Percentiles rank a stretch among this genome's conserved stretches.
Evolutionary conservation across 139 green algal genomes (phyloP).

Genomic region (Tetradesmus obliquus): DNA sequence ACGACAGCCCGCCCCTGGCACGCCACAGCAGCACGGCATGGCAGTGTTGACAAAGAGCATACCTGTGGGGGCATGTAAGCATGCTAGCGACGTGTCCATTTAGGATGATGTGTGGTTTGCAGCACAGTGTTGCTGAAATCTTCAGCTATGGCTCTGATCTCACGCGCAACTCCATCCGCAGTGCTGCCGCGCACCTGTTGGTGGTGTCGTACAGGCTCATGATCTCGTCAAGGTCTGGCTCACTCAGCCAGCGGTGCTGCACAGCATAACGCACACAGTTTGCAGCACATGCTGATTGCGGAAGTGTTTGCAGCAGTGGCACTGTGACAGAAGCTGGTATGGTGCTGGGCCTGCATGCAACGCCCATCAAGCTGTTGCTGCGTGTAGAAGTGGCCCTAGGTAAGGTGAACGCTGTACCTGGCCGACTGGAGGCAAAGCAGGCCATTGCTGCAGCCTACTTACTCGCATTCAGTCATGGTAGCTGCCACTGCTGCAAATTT

Average conservation of each 20-base stretch:
- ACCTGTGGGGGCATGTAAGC: no score
- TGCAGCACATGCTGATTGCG: no score
- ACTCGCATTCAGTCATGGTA: not conserved
- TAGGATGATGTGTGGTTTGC: no score
- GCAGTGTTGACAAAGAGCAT: not conserved
- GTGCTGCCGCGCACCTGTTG: not conserved
- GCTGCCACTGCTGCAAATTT: not conserved
- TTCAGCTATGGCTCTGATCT: no score
- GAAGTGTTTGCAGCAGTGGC: not conserved
- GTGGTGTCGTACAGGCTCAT: not conserved
- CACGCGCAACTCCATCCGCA: not conserved
- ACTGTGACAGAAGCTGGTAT: not conserved
- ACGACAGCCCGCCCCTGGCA: not conserved
- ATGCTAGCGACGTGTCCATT: no score
- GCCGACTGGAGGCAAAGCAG: no score
- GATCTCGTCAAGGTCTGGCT: slow-evolving; percentile 22
- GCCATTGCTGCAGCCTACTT: no score
- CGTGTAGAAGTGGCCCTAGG: not conserved
- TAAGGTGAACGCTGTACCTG: no score
- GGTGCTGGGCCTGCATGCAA: no score
- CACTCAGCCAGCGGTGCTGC: slow-evolving; percentile 29
- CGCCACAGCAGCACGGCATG: not conserved
- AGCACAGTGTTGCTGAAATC: no score
- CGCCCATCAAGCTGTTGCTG: not conserved
- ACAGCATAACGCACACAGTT: not conserved